These are phyloP conservation scores for Leccinellum luteum DNA, from an alignment of 768 basidiomycete species.

Conservation along the genomic window DNA sequence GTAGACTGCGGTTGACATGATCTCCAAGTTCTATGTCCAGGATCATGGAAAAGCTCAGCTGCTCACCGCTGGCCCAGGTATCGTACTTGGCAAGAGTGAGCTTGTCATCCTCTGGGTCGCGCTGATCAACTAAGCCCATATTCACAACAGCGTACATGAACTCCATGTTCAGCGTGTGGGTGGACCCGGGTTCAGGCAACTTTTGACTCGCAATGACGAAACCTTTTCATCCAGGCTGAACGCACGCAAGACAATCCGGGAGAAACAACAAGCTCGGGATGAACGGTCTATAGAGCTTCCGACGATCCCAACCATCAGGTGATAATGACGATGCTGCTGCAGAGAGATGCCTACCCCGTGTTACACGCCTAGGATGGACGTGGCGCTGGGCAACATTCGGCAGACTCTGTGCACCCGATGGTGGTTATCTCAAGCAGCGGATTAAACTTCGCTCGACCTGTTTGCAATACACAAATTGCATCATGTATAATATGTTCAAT, in stretches of 20 bases:
- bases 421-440: neutral
- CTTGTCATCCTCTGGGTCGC: no score
- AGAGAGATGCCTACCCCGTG: neutral
- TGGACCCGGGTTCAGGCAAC: neutral
- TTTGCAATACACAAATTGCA: neutral
- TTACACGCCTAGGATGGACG: neutral
- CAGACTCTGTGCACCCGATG: neutral
- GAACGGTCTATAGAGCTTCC: neutral
- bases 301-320: neutral
- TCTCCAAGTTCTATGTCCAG: slow-evolving; percentile 18
- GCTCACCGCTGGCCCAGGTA: slow-evolving; percentile 10
- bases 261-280: slow-evolving; percentile 2
- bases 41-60: neutral
- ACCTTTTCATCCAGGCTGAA: slow-evolving; percentile 8
- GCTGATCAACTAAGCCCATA: neutral
- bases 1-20: neutral
- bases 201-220: neutral
- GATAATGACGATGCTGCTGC: neutral
- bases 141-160: slow-evolving; percentile 19
- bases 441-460: neutral
- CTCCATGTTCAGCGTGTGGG: slow-evolving; percentile 27
- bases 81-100: slow-evolving; percentile 20
- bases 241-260: slow-evolving; percentile 18
- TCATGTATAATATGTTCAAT: neutral
- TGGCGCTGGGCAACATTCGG: neutral